Percentiles rank a stretch among this genome's conserved stretches.
These are phyloP conservation scores for Saccharomycopsis synnaedendra DNA, from an alignment of 805 yeast species.

Conservation along the genomic window DNA sequence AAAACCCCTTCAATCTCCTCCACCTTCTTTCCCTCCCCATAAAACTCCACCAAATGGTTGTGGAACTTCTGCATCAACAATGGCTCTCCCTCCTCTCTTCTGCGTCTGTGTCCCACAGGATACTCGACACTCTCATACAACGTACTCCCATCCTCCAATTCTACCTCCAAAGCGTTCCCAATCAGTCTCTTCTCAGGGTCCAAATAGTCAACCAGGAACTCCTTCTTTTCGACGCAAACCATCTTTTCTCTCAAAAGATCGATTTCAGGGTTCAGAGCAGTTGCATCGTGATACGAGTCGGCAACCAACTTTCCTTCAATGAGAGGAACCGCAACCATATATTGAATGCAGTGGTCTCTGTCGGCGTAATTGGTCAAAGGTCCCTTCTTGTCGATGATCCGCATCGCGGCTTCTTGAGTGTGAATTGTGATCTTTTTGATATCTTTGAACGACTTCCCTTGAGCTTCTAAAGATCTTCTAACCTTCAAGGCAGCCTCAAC, in stretches of 20 bases:
- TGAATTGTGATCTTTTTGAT: slow-evolving; percentile 37
- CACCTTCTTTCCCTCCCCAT: slow-evolving; percentile 20
- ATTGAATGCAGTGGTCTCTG: slow-evolving; percentile 55
- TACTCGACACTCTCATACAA: slow-evolving; percentile 42
- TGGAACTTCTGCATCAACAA: slow-evolving; percentile 39
- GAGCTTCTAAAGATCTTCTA: slow-evolving; percentile 24
- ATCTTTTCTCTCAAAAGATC: slow-evolving; percentile 43
- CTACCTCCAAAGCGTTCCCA: slow-evolving; percentile 41
- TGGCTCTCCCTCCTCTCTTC: slow-evolving; percentile 52
- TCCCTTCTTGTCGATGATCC: slow-evolving; percentile 49
- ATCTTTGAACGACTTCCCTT: slow-evolving; percentile 36
- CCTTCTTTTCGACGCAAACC: slow-evolving; percentile 38
- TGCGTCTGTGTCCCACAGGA: slow-evolving; percentile 47
- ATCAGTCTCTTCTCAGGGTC: slow-evolving; percentile 47
- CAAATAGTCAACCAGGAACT: slow-evolving; percentile 41
- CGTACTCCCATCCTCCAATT: slow-evolving; percentile 41
- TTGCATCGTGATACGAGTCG: slow-evolving; percentile 40
- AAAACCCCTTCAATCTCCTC: background rate
- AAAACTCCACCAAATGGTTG: slow-evolving; percentile 37
- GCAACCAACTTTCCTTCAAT: slow-evolving; percentile 46
- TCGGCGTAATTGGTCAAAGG: slow-evolving; percentile 54
- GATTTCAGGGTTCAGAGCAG: slow-evolving; percentile 41
- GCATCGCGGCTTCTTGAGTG: slow-evolving; percentile 51
- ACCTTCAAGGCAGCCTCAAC: slow-evolving; percentile 45
- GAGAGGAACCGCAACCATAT: slow-evolving; percentile 49